Evolutionary conservation across 129 eudicot species (phyloP).

Genomic region (Rutidosis leptorrhynchoides): DNA sequence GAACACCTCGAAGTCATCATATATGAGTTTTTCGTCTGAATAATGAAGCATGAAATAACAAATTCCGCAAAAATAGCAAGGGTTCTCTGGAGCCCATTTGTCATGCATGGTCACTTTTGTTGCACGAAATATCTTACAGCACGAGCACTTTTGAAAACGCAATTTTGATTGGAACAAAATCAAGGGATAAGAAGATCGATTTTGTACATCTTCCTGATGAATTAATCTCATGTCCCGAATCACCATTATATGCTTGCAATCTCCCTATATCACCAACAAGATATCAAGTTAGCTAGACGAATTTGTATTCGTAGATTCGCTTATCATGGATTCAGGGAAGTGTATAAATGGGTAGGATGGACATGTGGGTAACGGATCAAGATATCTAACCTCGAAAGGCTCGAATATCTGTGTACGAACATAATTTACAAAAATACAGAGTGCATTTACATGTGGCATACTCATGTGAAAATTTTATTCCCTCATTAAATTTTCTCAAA

Average conservation of each 20-base stretch:
- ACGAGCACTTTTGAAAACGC: conserved; percentile 60
- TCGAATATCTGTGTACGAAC: not conserved
- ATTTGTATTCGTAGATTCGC: not conserved
- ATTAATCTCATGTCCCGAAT: conserved; percentile 85
- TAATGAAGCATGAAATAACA: conserved; percentile 95
- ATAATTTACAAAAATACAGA: not conserved
- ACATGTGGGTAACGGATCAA: not conserved
- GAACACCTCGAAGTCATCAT: conserved; percentile 52
- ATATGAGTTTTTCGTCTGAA: conserved; percentile 51
- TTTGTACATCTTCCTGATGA: conserved; percentile 69
- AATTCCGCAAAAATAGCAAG: conserved; percentile 75
- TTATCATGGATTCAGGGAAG: not conserved
- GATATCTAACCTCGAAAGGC: not conserved
- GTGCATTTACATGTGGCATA: not conserved
- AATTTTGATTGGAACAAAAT: conserved; percentile 42
- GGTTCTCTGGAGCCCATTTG: conserved; percentile 74
- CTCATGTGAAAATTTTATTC: not conserved
- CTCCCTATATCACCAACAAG: conserved; percentile 46
- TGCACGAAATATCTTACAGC: conserved; percentile 70
- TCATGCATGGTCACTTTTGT: conserved; percentile 76
- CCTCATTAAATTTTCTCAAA: not conserved
- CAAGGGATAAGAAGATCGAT: conserved; percentile 75
- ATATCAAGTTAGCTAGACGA: not conserved
- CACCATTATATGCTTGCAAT: conserved; percentile 74
- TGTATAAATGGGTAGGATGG: not conserved